A percentile compares a stretch with the other conserved stretches of the same genome.
Conservation (phyloP, 345 rosid genomes). For the Draba incana region DNA sequence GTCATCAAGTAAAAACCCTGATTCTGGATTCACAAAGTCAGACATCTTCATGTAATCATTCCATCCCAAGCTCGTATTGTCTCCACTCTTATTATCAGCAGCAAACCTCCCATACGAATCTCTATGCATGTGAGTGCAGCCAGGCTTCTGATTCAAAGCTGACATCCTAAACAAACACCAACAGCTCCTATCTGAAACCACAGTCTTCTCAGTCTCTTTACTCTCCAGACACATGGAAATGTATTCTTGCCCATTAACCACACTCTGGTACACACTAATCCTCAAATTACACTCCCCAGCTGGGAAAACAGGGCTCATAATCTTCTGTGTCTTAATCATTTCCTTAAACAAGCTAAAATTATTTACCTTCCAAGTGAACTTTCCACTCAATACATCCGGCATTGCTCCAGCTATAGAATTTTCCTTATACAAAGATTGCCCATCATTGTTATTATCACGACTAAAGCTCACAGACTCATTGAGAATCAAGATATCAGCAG, state of each 20-base stretch:
- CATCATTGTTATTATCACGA: constrained; percentile 78
- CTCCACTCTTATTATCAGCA: constrained; percentile 92
- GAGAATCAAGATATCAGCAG: constrained; percentile 87
- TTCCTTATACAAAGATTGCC: constrained; percentile 55
- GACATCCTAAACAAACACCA: constrained; percentile 99
- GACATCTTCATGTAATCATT: constrained; percentile 95
- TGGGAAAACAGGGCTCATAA: constrained; percentile 97
- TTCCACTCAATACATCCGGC: constrained; percentile 88
- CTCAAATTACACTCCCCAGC: constrained; percentile 96
- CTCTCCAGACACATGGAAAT: constrained; percentile 98
- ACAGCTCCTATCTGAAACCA: constrained; percentile 77
- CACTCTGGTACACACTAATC: constrained; percentile 91
- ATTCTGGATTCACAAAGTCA: constrained; percentile 72
- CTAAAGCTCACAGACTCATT: constrained; percentile 83
- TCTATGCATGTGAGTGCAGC: constrained; percentile 86
- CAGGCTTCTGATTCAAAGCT: constrained; percentile 84
- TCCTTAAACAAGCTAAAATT: constrained; percentile 95
- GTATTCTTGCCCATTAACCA: constrained; percentile 79
- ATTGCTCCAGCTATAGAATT: constrained; percentile 65
- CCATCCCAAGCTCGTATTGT: constrained; percentile 97
- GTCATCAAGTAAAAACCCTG: constrained; percentile 82
- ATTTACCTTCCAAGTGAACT: constrained; percentile 96
- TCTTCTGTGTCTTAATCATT: constrained; percentile 97
- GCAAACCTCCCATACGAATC: constrained; percentile 96
- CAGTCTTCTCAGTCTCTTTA: constrained; percentile 82